phyloP scores from a whole-genome alignment of 2,329 filamentous ascomycete genomes.

The Neoascochyta sp. region DNA sequence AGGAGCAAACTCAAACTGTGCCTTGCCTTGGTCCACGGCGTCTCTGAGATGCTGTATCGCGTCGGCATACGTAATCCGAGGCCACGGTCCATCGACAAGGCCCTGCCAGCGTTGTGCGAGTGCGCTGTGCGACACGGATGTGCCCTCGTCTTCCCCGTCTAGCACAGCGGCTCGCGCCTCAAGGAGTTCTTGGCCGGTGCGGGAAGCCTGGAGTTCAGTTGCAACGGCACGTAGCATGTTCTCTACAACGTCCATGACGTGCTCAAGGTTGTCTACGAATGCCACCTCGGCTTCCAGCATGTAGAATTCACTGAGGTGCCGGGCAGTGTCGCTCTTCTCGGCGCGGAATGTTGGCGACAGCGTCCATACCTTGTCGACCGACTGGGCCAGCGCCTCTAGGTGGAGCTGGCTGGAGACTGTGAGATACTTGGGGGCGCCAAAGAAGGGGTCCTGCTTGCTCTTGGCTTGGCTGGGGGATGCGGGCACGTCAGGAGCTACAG shows the following conservation, averaged over 20 bases:
- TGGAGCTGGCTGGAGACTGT: constrained; percentile 95
- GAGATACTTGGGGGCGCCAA: constrained; percentile 83
- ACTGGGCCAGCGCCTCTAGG: constrained; percentile 84
- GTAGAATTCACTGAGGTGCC: constrained; percentile 96
- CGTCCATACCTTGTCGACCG: constrained; percentile 88
- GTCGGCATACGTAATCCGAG: constrained; percentile 75
- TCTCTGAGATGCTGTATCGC: constrained; percentile 67
- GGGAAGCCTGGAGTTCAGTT: constrained; percentile 48
- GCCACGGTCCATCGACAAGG: constrained; percentile 70
- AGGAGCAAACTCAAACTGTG: constrained; percentile 64
- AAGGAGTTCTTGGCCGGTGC: constrained; percentile 55
- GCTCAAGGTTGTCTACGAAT: constrained; percentile 66
- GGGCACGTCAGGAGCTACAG: constrained; percentile 47
- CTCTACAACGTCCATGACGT: constrained; percentile 77
- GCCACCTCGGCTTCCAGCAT: constrained; percentile 93
- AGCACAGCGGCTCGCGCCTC: constrained; percentile 42
- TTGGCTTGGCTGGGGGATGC: constrained; percentile 26
- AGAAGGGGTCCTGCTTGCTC: constrained; percentile 57
- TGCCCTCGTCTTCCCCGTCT: constrained; percentile 25
- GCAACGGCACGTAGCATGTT: constrained; percentile 64
- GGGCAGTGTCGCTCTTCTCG: constrained; percentile 76
- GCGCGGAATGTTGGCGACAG: constrained; percentile 91
- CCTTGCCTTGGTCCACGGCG: constrained; percentile 49
- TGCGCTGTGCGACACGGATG: constrained; percentile 45
- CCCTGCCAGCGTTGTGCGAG: constrained; percentile 70